Evolutionary conservation across 495 filamentous ascomycete genomes (phyloP).

Genomic region (Halenospora varia): DNA sequence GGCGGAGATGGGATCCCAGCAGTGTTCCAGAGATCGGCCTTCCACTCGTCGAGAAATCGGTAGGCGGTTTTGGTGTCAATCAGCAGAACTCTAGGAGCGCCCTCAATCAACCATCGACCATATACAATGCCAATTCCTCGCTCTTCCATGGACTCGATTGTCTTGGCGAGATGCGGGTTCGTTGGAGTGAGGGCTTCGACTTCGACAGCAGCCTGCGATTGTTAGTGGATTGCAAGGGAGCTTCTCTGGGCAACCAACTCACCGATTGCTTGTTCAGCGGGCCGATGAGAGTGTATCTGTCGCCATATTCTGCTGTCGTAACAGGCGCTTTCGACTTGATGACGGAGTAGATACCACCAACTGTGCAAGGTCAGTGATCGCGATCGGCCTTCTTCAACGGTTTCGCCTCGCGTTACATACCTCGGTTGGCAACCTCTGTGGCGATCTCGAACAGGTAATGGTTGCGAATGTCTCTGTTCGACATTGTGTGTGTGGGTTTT

Average conservation of each 20-base stretch:
- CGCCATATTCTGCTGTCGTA: conserved; percentile 97
- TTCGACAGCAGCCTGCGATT: conserved; percentile 77
- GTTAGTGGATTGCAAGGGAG: conserved; percentile 16
- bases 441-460: conserved; percentile 92
- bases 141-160: conserved; percentile 84
- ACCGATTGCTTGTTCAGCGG: conserved; percentile 88
- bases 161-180: conserved; percentile 71
- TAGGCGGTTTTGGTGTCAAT: conserved; percentile 95
- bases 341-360: conserved; percentile 98
- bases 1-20: conserved; percentile 90
- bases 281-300: conserved; percentile 92
- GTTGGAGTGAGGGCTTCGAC: conserved; percentile 88
- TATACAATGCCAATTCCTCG: conserved; percentile 89
- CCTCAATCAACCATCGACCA: conserved; percentile 96
- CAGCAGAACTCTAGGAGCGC: conserved; percentile 86
- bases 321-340: conserved; percentile 98
- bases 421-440: conserved; percentile 94
- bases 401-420: conserved; percentile 40
- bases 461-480: conserved; percentile 62
- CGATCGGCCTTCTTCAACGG: not conserved
- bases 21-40: conserved; percentile 88
- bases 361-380: conserved; percentile 41
- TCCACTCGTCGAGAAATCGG: conserved; percentile 92
- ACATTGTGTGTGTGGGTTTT: too few species aligned
- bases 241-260: conserved; percentile 29